Conservation (phyloP, 257 asterid species). For the Galeopsis tetrahit region DNA sequence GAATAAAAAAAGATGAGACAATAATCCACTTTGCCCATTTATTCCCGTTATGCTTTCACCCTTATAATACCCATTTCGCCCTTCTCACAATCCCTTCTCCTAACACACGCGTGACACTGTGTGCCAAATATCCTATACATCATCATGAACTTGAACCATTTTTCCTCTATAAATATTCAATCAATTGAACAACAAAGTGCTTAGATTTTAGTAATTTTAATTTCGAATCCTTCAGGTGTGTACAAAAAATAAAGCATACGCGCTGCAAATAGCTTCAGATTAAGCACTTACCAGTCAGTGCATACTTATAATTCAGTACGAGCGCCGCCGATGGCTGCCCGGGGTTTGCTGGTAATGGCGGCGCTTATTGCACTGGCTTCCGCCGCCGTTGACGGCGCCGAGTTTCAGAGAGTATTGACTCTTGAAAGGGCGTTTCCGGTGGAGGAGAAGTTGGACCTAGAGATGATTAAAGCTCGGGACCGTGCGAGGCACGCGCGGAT, state of each 20-base stretch:
- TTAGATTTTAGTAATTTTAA: background rate
- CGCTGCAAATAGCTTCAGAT: background rate
- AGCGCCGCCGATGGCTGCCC: constrained; percentile 54
- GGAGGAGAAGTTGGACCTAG: constrained; percentile 56
- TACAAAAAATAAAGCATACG: background rate
- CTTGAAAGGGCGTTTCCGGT: constrained; percentile 68
- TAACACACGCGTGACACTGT: background rate
- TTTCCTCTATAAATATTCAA: constrained; percentile 11
- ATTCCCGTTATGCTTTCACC: constrained; percentile 2
- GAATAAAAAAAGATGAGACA: constrained; percentile 18
- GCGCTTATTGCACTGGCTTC: constrained; percentile 40
- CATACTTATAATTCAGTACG: background rate
- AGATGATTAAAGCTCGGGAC: constrained; percentile 68
- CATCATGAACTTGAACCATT: constrained; percentile 23
- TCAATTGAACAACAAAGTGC: constrained; percentile 3
- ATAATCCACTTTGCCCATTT: constrained; percentile 29
- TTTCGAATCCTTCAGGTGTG: constrained; percentile 9
- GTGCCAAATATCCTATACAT: background rate
- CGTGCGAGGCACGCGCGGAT: constrained; percentile 76
- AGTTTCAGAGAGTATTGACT: constrained; percentile 49
- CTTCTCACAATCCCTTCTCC: background rate
- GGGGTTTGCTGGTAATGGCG: constrained; percentile 39
- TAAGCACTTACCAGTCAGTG: background rate
- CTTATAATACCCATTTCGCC: constrained; percentile 32
- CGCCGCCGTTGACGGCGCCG: constrained; percentile 42